Conservation (phyloP, 169 alveolate species). For the Plasmodium gonderi region DNA sequence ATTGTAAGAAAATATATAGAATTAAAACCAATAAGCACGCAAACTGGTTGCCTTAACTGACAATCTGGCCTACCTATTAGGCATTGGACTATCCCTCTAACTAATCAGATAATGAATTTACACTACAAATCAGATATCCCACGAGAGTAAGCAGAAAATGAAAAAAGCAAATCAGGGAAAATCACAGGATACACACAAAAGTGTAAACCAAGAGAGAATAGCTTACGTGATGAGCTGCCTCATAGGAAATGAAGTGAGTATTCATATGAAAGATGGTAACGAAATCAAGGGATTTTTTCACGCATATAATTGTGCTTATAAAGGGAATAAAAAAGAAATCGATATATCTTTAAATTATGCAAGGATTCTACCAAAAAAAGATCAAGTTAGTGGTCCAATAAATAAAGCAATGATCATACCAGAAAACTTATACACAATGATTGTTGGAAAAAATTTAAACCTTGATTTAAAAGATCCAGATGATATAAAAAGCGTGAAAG, state of each 20-base stretch:
- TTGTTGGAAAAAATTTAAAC: constrained; percentile 51
- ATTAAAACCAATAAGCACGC: neutral
- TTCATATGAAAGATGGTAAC: constrained; percentile 71
- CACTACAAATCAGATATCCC: neutral
- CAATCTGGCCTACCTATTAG: neutral
- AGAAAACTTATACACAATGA: constrained; percentile 31
- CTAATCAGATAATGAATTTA: neutral
- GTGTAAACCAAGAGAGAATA: constrained; percentile 31
- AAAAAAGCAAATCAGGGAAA: constrained; percentile 21
- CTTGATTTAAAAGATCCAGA: constrained; percentile 68
- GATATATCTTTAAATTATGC: constrained; percentile 67
- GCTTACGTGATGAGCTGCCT: constrained; percentile 52
- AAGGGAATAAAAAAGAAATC: constrained; percentile 10
- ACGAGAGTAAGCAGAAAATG: constrained; percentile 18
- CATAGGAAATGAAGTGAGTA: constrained; percentile 62
- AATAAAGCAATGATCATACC: constrained; percentile 67
- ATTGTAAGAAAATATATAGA: neutral
- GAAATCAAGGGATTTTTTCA: constrained; percentile 60
- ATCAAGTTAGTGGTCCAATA: constrained; percentile 56
- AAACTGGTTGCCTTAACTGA: neutral
- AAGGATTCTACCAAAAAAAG: constrained; percentile 31
- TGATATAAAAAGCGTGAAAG: constrained; percentile 17
- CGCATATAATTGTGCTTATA: constrained; percentile 27
- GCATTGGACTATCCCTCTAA: neutral
- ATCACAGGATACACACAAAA: constrained; percentile 1